These are phyloP conservation scores for Acacia confusa DNA, from an alignment of 306 rosid species.

Conservation along the genomic window DNA sequence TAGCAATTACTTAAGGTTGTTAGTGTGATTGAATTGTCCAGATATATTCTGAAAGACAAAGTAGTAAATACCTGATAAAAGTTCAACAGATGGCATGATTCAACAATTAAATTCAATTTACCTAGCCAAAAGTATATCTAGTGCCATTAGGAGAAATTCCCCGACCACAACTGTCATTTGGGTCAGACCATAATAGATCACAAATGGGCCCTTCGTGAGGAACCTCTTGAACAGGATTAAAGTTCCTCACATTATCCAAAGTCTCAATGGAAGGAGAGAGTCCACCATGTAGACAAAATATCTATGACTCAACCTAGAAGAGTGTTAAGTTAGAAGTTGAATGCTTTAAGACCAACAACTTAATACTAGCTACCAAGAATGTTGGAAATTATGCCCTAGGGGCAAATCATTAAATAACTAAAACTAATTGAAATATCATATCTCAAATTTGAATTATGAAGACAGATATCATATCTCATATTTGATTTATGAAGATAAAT, in stretches of 20 bases:
- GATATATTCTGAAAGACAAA: constrained; percentile 81
- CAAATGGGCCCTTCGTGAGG: too few species aligned
- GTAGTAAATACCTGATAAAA: constrained; percentile 21
- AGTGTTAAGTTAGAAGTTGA: constrained; percentile 22
- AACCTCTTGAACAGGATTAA: constrained; percentile 99
- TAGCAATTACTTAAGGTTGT: constrained; percentile 92
- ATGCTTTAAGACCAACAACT: constrained; percentile 20
- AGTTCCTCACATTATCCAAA: constrained; percentile 89
- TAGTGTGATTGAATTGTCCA: constrained; percentile 93
- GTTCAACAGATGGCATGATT: background rate
- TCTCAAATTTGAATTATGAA: too few species aligned
- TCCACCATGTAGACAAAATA: constrained; percentile 98
- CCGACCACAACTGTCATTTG: constrained; percentile 99
- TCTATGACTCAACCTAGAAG: constrained; percentile 91
- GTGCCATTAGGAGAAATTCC: constrained; percentile 99
- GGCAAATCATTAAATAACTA: too few species aligned
- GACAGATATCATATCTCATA: too few species aligned
- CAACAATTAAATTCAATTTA: constrained; percentile 36
- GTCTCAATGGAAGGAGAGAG: constrained; percentile 97
- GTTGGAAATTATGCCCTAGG: too few species aligned
- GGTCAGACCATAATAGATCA: constrained; percentile 99
- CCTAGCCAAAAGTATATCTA: constrained; percentile 99
- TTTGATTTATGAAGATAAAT: too few species aligned
- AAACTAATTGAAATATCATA: too few species aligned
- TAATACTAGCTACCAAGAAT: constrained; percentile 7